Percentiles rank a stretch among this genome's conserved stretches.
phyloP scores from a whole-genome alignment of 305 asterid genomes.

The Striga hermonthica region DNA sequence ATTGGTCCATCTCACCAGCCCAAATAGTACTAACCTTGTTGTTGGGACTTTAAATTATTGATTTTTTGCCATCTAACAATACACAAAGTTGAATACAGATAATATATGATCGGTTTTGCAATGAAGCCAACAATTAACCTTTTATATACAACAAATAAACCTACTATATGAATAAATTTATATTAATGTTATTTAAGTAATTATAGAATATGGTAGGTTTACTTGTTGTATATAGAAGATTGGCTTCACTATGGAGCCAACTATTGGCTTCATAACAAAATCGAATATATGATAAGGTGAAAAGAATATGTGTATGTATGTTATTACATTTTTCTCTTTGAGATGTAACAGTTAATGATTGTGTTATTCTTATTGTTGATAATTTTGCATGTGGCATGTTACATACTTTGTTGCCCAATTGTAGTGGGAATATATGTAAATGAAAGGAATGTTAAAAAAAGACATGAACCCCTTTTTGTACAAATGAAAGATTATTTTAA shows the following conservation, averaged over 20 bases:
- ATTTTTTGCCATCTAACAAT: slow-evolving; percentile 24
- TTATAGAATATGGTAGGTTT: too few relatives aligned
- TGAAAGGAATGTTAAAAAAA: slow-evolving; percentile 41
- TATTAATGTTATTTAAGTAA: too few relatives aligned
- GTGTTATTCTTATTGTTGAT: slow-evolving; percentile 34
- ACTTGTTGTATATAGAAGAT: too few relatives aligned
- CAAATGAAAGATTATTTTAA: too few relatives aligned
- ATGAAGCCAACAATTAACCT: too few relatives aligned
- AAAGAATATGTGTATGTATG: slow-evolving; percentile 17
- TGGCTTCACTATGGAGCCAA: too few relatives aligned
- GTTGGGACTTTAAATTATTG: slow-evolving; percentile 25
- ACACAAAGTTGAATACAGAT: too few relatives aligned
- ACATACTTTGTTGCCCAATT: slow-evolving; percentile 43
- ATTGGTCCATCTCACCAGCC: slow-evolving; percentile 48
- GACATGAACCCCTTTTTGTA: slow-evolving; percentile 28
- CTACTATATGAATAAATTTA: too few relatives aligned
- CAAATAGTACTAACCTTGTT: slow-evolving; percentile 27
- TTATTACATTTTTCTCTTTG: slow-evolving; percentile 10
- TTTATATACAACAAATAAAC: too few relatives aligned
- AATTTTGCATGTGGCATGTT: slow-evolving; percentile 46
- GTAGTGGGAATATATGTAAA: slow-evolving; percentile 37
- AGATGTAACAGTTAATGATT: slow-evolving; percentile 36
- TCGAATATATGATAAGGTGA: too few relatives aligned
- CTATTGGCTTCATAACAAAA: too few relatives aligned
- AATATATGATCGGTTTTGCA: too few relatives aligned